Evolutionary conservation across 306 rosid genomes (phyloP), one percentile per base, ranked within the genome.

Genomic region (Heteromeles arbutifolia): DNA sequence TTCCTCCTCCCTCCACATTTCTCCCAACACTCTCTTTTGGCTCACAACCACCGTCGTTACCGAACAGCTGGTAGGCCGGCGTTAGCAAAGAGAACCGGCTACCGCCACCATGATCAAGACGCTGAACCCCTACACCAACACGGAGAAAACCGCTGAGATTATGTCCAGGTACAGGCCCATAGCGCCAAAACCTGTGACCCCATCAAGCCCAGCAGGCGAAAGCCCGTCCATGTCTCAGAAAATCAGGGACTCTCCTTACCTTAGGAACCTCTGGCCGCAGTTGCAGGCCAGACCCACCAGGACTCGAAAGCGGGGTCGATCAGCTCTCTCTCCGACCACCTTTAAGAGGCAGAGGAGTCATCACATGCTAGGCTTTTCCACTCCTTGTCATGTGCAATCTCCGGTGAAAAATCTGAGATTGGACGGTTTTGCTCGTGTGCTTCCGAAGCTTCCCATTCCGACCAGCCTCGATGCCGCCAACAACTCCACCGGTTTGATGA

Each of bases 81-180:
- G n/a, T 14, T 28, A 24, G 7, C 43, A 5, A 24, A 39, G 28
- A 21, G n/a, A 45, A 17, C 3, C 12, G 43, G 39, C 66, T 13
- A 13, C 39, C 1, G 25, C 28, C 68, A 83, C 79, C 84, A 94
- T 94, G 98, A 86, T 94, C 87, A 87, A 90, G 82, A 92, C 97
- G 18, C 79, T 94, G 69, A 85, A 61, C 70, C 93, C 97, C 17
- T 88, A 85, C 77, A 56, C 86, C 56, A 78, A 70, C 70, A 83
- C 93, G 24, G 89, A 88, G 1, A 92, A 86, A 83, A 92, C 97
- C 2, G 97, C 97, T 70, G 93, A 90, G 78, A 95, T 95, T 65
- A 90, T 95, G 99, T 92, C 97, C 4, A 79, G 96, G 83, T 92
- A 89, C 76, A 83, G 97, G 52, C 97, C 99, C 3, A 95, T 92